Evolutionary conservation across 768 basidiomycete genomes (phyloP).

Genomic region (Pleurotus tuoliensis): DNA sequence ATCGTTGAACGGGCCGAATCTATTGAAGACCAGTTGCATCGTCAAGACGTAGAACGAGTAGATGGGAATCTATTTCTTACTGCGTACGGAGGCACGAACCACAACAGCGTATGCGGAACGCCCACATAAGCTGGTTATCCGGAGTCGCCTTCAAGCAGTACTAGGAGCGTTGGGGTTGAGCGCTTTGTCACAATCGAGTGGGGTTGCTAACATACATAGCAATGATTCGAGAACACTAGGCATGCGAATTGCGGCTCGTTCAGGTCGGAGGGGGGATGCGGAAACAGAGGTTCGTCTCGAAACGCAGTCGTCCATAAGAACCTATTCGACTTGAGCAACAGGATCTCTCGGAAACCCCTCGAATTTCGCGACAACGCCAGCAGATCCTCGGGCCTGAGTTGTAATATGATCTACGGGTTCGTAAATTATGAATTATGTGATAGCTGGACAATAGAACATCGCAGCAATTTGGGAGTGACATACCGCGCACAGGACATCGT

Average conservation of each 20-base stretch:
- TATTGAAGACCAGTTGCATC: background rate
- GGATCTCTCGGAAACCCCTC: conserved; percentile 33
- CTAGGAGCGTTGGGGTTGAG: background rate
- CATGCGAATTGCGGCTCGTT: conserved; percentile 40
- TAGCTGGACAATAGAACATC: background rate
- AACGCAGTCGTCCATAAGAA: conserved; percentile 36
- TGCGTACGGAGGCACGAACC: conserved; percentile 10
- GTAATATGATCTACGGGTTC: conserved; percentile 32
- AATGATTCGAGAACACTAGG: conserved; percentile 40
- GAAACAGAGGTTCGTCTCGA: conserved; percentile 30
- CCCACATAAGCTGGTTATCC: conserved; percentile 15
- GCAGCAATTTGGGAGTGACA: background rate
- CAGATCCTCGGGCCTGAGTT: conserved; percentile 41
- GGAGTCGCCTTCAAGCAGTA: conserved; percentile 8
- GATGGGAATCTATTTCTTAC: conserved; percentile 7
- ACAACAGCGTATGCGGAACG: conserved; percentile 14
- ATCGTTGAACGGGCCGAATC: background rate
- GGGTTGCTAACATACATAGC: conserved; percentile 31
- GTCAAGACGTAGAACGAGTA: background rate
- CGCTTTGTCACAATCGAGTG: too few relatives aligned
- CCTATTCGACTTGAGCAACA: conserved; percentile 29
- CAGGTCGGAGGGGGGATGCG: conserved; percentile 40
- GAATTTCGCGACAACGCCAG: conserved; percentile 41
- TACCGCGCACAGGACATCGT: background rate
- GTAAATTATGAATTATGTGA: background rate